These are phyloP conservation scores for Geum urbanum DNA, from an alignment of 306 rosid species.

Conservation along the genomic window DNA sequence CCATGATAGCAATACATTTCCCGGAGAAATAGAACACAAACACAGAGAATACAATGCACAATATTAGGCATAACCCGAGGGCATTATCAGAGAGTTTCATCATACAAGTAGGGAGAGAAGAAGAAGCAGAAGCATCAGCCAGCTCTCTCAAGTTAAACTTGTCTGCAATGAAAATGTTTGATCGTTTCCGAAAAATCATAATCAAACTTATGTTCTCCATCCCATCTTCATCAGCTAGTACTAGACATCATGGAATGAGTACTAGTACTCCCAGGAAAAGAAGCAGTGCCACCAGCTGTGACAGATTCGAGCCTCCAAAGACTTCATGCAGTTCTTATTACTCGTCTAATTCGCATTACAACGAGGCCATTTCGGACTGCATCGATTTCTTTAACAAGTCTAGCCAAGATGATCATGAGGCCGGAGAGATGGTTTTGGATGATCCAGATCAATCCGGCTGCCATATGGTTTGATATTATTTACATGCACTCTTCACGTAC, in stretches of 20 bases:
- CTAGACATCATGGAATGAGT: not conserved
- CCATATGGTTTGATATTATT: slow-evolving; percentile 29
- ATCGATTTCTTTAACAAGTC: slow-evolving; percentile 83
- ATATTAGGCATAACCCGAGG: slow-evolving; percentile 12
- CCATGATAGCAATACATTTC: slow-evolving; percentile 71
- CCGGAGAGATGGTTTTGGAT: slow-evolving; percentile 23
- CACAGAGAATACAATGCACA: slow-evolving; percentile 49
- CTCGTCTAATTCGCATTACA: slow-evolving; percentile 67
- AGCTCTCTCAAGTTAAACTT: slow-evolving; percentile 29
- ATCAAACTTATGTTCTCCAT: slow-evolving; percentile 38
- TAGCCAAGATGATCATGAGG: slow-evolving; percentile 36
- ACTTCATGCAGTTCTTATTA: slow-evolving; percentile 70
- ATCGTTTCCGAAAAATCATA: slow-evolving; percentile 57
- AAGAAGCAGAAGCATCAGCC: slow-evolving; percentile 4
- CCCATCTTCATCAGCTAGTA: slow-evolving; percentile 32
- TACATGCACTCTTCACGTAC: not conserved
- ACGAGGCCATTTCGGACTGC: slow-evolving; percentile 76
- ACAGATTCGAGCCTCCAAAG: slow-evolving; percentile 66
- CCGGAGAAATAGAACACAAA: slow-evolving; percentile 37
- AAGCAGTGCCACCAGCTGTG: slow-evolving; percentile 24
- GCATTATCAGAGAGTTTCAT: slow-evolving; percentile 29
- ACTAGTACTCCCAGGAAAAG: slow-evolving; percentile 25
- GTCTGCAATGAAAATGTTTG: slow-evolving; percentile 61
- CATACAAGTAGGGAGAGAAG: slow-evolving; percentile 30
- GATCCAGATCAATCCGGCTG: slow-evolving; percentile 32